Percentiles rank a stretch among this genome's conserved stretches.
Evolutionary conservation across 2,329 filamentous ascomycete species (phyloP).

Genomic region (Paracamarosporium sp.): DNA sequence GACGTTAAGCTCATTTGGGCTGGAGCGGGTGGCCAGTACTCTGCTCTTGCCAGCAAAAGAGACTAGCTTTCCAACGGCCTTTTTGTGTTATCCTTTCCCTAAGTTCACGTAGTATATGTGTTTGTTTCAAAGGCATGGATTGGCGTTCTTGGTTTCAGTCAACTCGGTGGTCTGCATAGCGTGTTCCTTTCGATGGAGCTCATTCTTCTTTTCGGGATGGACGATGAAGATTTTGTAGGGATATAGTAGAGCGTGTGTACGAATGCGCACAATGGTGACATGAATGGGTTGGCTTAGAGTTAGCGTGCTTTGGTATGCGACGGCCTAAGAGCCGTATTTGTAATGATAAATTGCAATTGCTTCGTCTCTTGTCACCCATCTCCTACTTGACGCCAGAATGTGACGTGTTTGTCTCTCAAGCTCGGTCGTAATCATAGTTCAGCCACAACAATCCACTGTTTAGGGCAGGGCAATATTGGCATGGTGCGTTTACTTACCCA

Average conservation of each 20-base stretch:
- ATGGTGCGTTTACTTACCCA: background rate
- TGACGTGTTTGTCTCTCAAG: background rate
- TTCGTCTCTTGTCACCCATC: background rate
- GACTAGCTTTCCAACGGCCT: conserved; percentile 15
- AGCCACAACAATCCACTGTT: too few relatives aligned
- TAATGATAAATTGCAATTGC: background rate
- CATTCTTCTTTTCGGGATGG: background rate
- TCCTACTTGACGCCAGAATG: background rate
- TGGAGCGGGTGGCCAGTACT: conserved; percentile 89
- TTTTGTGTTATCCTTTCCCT: too few relatives aligned
- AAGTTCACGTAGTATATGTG: background rate
- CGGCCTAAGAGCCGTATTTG: conserved; percentile 1
- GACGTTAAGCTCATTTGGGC: conserved; percentile 77
- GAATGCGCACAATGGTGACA: background rate
- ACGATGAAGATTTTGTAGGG: background rate
- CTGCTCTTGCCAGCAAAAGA: conserved; percentile 60
- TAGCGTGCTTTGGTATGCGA: background rate
- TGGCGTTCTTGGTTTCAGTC: background rate
- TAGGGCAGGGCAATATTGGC: background rate
- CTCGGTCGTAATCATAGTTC: background rate
- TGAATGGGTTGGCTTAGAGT: background rate
- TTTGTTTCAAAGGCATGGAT: background rate
- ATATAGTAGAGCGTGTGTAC: background rate
- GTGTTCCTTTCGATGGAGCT: background rate
- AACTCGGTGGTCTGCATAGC: background rate